Conservation (phyloP, 1,139 yeast species). For the Yamadazyma conglobata region DNA sequence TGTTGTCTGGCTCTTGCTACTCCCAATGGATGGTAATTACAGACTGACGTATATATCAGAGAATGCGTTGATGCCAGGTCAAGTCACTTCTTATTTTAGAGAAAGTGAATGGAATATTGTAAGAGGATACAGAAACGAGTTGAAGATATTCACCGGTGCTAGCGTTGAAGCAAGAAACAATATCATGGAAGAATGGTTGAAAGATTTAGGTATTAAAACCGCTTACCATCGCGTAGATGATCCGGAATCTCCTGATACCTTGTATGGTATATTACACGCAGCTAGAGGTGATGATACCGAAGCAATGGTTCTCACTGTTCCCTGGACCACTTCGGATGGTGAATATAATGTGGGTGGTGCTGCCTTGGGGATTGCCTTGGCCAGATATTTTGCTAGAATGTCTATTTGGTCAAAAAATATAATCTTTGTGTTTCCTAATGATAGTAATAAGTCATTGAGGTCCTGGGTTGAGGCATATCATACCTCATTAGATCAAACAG, state of each 20-base stretch:
- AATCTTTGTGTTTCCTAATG: slow-evolving; percentile 77
- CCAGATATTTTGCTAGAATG: slow-evolving; percentile 78
- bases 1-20: slow-evolving; percentile 58
- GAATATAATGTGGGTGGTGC: slow-evolving; percentile 77
- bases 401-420: slow-evolving; percentile 96
- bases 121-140: slow-evolving; percentile 75
- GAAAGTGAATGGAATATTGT: slow-evolving; percentile 94
- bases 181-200: slow-evolving; percentile 56
- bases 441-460: slow-evolving; percentile 66
- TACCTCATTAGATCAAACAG: slow-evolving; percentile 77
- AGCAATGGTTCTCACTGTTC: slow-evolving; percentile 87
- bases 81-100: slow-evolving; percentile 86
- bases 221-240: slow-evolving; percentile 38
- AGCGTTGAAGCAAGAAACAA: slow-evolving; percentile 37
- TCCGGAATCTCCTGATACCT: slow-evolving; percentile 46
- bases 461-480: slow-evolving; percentile 96
- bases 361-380: slow-evolving; percentile 66
- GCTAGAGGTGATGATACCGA: slow-evolving; percentile 97
- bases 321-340: slow-evolving; percentile 66
- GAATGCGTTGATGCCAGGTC: slow-evolving; percentile 96
- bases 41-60: slow-evolving; percentile 86
- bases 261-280: slow-evolving; percentile 85
- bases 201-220: slow-evolving; percentile 64
- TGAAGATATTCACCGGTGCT: slow-evolving; percentile 36
- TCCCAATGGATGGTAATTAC: slow-evolving; percentile 81